Conservation (phyloP, 2,329 filamentous ascomycete genomes). For the Aspergillaceae sp. region DNA sequence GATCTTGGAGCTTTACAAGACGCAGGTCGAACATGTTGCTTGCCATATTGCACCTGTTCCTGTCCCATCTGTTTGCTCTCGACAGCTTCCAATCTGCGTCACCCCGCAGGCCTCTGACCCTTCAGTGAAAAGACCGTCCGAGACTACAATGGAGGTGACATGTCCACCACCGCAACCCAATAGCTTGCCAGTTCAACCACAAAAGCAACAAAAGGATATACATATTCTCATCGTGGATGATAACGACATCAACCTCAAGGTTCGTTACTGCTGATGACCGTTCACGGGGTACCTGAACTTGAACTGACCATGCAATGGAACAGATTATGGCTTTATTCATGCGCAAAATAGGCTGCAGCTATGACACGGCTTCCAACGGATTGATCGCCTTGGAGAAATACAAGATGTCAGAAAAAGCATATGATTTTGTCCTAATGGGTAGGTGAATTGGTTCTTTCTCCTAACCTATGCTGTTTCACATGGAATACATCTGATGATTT, state of each 20-base stretch:
- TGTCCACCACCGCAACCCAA: not conserved
- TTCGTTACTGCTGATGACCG: slow-evolving; percentile 1
- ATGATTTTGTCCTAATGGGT: slow-evolving; percentile 31
- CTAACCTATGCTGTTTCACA: not conserved
- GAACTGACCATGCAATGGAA: not conserved
- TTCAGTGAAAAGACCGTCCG: not conserved
- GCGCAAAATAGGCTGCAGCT: slow-evolving; percentile 27
- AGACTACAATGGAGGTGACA: not conserved
- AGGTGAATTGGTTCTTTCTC: slow-evolving; percentile 1
- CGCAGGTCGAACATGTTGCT: not conserved
- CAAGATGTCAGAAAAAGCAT: slow-evolving; percentile 16
- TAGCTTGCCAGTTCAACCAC: not conserved
- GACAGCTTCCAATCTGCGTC: not conserved
- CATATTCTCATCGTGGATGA: slow-evolving; percentile 36
- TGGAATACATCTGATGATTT: slow-evolving; percentile 4
- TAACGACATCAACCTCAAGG: slow-evolving; percentile 34
- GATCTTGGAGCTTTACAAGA: not conserved
- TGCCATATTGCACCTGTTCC: not conserved
- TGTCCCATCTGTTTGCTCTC: not conserved
- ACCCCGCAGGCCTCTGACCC: not conserved
- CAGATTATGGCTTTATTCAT: slow-evolving; percentile 32
- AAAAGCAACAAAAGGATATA: slow-evolving; percentile 1
- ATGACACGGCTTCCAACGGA: slow-evolving; percentile 32
- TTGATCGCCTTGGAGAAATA: slow-evolving; percentile 31
- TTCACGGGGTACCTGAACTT: not conserved